Conservation (phyloP, 73 alveolate species). For the Paramecium bursaria region DNA sequence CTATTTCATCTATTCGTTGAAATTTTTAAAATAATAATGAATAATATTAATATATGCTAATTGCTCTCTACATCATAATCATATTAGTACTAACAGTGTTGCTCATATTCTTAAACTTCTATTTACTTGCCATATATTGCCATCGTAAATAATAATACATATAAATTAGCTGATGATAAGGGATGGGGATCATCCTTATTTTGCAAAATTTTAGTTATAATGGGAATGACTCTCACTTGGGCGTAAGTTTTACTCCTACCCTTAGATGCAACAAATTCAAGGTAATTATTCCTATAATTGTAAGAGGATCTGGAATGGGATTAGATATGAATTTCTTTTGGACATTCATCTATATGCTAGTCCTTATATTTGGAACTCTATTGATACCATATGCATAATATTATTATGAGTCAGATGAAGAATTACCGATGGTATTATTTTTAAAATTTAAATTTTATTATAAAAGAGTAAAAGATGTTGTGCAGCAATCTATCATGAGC, state of each 20-base stretch:
- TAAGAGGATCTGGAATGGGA: constrained; percentile 75
- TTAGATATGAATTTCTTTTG: constrained; percentile 88
- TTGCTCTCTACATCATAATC: constrained; percentile 21
- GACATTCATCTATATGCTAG: constrained; percentile 82
- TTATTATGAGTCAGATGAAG: constrained; percentile 91
- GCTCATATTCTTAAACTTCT: constrained; percentile 35
- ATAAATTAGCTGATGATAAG: constrained; percentile 67
- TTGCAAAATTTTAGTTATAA: constrained; percentile 63
- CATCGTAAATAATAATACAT: constrained; percentile 60
- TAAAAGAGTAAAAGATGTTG: constrained; percentile 69
- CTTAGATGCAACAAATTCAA: constrained; percentile 85
- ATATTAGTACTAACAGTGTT: constrained; percentile 59
- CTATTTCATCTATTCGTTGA: too few species aligned
- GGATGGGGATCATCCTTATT: constrained; percentile 73
- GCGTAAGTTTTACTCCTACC: constrained; percentile 86
- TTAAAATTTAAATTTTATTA: not conserved
- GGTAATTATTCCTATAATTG: constrained; percentile 4
- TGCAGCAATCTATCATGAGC: constrained; percentile 72
- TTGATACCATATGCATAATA: constrained; percentile 83
- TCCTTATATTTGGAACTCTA: constrained; percentile 73
- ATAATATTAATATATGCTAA: not conserved
- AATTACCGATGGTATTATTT: constrained; percentile 74
- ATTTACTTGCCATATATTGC: constrained; percentile 60
- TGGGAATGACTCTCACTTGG: constrained; percentile 81
- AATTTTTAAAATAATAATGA: not conserved